Evolutionary conservation across 441 rosid species (phyloP).

Genomic region (Populus hybrid): DNA sequence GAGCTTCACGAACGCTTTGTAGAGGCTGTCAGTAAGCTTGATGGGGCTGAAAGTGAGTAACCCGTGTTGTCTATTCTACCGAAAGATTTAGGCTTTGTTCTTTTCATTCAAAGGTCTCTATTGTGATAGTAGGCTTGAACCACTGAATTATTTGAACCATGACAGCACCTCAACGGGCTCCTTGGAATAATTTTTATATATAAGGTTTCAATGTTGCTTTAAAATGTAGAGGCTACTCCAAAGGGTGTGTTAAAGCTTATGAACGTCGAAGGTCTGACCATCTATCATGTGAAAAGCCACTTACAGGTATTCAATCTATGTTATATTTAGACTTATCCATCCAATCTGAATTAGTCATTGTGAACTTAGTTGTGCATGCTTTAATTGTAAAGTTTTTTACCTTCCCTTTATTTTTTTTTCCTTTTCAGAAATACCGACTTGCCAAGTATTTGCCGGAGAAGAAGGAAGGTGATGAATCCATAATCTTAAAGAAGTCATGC

Average conservation of each 20-base stretch:
- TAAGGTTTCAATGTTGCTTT: conserved; percentile 15
- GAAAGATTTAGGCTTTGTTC: neutral
- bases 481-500: conserved; percentile 1
- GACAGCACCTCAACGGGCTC: neutral
- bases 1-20: conserved; percentile 78
- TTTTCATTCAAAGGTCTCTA: neutral
- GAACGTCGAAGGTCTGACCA: conserved; percentile 84
- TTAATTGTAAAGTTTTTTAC: neutral
- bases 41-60: conserved; percentile 83
- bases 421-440: conserved; percentile 73
- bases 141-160: neutral
- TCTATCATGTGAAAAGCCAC: conserved; percentile 93
- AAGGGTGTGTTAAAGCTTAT: conserved; percentile 83
- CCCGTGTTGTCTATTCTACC: neutral
- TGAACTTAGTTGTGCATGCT: neutral
- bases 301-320: conserved; percentile 55
- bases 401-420: conserved; percentile 16
- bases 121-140: neutral
- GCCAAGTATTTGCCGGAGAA: conserved; percentile 88
- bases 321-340: conserved; percentile 1
- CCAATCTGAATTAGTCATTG: neutral
- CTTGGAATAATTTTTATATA: neutral
- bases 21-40: conserved; percentile 71
- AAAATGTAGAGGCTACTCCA: conserved; percentile 82
- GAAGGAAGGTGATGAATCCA: conserved; percentile 59